Evolutionary conservation across 257 asterid genomes (phyloP).

Genomic region (Nemophila menziesii): DNA sequence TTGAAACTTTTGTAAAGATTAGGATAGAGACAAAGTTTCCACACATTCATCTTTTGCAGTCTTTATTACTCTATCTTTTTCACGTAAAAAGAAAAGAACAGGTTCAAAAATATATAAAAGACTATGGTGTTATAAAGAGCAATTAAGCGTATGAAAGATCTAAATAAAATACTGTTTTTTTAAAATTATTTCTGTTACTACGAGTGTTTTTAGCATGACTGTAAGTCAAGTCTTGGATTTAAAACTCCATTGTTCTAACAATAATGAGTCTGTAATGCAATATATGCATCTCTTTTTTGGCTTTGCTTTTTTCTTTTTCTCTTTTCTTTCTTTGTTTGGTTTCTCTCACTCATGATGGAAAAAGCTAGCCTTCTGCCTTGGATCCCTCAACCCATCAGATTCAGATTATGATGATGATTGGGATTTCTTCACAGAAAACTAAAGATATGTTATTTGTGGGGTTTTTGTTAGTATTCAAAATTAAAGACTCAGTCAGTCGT

Average conservation of each 20-base stretch:
- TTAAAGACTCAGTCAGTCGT: constrained; percentile 1
- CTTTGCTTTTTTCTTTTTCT: no score
- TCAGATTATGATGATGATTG: background rate
- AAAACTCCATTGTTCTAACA: constrained; percentile 2
- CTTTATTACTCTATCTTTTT: constrained; percentile 25
- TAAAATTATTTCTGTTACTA: constrained; percentile 22
- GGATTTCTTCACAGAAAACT: constrained; percentile 1
- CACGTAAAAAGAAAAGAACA: constrained; percentile 32
- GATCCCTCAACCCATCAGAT: constrained; percentile 5
- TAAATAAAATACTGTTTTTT: constrained; percentile 33
- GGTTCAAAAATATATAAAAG: no score
- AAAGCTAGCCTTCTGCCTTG: no score
- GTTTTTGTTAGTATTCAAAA: background rate
- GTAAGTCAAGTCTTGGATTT: constrained; percentile 2
- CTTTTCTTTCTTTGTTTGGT: no score
- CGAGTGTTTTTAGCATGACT: background rate
- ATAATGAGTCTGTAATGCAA: background rate
- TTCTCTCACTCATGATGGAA: constrained; percentile 2
- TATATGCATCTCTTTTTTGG: background rate
- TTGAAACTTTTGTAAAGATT: constrained; percentile 10
- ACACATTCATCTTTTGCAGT: constrained; percentile 66
- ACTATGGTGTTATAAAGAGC: no score
- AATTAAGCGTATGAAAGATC: no score
- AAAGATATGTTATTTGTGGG: constrained; percentile 5
- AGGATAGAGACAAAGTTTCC: constrained; percentile 87